A percentile compares a stretch with the other conserved stretches of the same genome.
phyloP scores from a whole-genome alignment of 345 rosid species.

The Eucalyptus camaldulensis region DNA sequence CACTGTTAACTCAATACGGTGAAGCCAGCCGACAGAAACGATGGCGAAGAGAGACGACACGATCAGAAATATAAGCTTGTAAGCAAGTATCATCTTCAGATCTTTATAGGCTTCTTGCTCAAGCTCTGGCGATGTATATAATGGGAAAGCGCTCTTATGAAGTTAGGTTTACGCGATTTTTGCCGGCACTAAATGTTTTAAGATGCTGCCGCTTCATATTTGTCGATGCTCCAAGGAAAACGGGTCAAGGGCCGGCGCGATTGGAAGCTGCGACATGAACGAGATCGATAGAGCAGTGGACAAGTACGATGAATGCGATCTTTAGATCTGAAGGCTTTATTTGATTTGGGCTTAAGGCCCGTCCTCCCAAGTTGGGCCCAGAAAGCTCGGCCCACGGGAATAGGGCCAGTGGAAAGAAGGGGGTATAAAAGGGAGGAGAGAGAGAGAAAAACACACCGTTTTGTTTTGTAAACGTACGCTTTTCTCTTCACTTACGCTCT shows the following conservation, averaged over 20 bases:
- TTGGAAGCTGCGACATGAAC: not conserved
- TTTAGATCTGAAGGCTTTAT: no score
- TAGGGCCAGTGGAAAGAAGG: no score
- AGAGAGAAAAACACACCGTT: no score
- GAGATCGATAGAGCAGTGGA: not conserved
- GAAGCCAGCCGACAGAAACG: fast-evolving
- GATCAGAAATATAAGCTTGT: not conserved
- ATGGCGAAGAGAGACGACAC: not conserved
- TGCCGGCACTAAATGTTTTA: not conserved
- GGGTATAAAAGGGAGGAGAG: no score
- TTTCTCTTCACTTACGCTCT: no score
- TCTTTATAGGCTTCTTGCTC: not conserved
- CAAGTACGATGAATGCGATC: not conserved
- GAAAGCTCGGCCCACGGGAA: no score
- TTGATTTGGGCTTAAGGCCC: no score
- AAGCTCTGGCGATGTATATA: not conserved
- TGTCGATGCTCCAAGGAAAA: not conserved
- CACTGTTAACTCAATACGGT: not conserved
- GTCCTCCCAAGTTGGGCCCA: no score
- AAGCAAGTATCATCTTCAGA: not conserved
- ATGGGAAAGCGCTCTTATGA: not conserved
- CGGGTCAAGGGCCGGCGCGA: not conserved
- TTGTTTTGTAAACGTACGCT: no score
- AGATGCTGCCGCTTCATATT: not conserved
- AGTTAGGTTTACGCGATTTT: not conserved